A percentile compares a stretch with the other conserved stretches of the same genome.
phyloP scores from a whole-genome alignment of 2,329 filamentous ascomycete genomes.

The Penicillium hesseltinei region DNA sequence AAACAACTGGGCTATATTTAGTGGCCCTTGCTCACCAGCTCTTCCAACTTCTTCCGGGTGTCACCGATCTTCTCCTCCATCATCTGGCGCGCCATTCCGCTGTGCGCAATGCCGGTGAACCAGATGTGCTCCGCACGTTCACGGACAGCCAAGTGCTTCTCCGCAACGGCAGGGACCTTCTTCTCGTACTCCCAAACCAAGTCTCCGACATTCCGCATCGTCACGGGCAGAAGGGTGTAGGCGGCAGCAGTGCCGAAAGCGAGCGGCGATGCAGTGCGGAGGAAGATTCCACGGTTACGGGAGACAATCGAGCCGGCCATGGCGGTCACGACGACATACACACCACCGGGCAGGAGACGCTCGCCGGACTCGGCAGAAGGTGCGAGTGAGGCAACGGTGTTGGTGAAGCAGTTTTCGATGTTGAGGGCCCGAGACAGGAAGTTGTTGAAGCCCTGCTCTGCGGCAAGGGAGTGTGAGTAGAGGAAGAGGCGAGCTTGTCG shows the following conservation, averaged over 20 bases:
- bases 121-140: constrained; percentile 68
- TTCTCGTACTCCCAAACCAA: constrained; percentile 92
- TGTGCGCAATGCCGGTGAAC: constrained; percentile 72
- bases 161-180: constrained; percentile 75
- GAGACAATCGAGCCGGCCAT: constrained; percentile 94
- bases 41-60: constrained; percentile 74
- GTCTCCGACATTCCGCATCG: constrained; percentile 83
- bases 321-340: constrained; percentile 89
- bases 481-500: constrained; percentile 76
- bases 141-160: constrained; percentile 72
- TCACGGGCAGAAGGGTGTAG: constrained; percentile 81
- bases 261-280: constrained; percentile 74
- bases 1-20: constrained; percentile 42
- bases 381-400: constrained; percentile 82
- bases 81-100: constrained; percentile 66
- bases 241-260: constrained; percentile 79
- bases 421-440: constrained; percentile 76
- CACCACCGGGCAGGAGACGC: constrained; percentile 79
- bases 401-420: constrained; percentile 86
- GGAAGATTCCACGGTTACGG: constrained; percentile 79
- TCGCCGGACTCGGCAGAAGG: constrained; percentile 83
- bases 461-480: constrained; percentile 68
- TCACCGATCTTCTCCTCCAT: constrained; percentile 78
- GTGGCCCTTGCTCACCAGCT: constrained; percentile 88
- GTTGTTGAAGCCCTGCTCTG: constrained; percentile 80